Conservation (phyloP, 352 stramenopile genomes). For the Phytophthora constricta region DNA sequence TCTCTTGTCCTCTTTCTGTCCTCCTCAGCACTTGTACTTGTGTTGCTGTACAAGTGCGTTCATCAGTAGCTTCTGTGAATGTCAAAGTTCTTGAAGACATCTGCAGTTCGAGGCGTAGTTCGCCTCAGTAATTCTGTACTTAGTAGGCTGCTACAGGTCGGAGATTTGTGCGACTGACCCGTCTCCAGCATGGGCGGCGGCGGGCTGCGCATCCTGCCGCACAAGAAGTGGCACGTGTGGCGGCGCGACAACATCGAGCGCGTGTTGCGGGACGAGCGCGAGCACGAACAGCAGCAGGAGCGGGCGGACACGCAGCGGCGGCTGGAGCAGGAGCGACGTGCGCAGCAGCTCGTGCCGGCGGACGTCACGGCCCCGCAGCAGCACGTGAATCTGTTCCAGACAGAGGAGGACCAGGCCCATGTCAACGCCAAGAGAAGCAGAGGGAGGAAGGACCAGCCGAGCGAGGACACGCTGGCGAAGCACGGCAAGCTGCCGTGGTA, state of each 20-base stretch:
- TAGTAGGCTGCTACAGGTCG: too few relatives aligned
- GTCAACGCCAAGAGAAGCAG: neutral
- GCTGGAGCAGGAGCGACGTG: slow-evolving; percentile 47
- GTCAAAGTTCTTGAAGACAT: too few relatives aligned
- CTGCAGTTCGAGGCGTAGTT: too few relatives aligned
- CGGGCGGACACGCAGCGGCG: slow-evolving; percentile 25
- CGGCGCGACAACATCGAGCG: slow-evolving; percentile 84
- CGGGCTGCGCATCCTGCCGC: slow-evolving; percentile 66
- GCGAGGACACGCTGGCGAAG: slow-evolving; percentile 41
- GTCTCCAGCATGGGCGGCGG: slow-evolving; percentile 61
- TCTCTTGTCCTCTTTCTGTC: too few relatives aligned
- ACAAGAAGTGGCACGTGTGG: slow-evolving; percentile 91
- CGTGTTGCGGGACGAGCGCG: slow-evolving; percentile 73
- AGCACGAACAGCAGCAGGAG: slow-evolving; percentile 38
- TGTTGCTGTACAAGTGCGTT: too few relatives aligned
- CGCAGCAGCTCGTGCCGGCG: slow-evolving; percentile 31
- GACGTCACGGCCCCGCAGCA: neutral
- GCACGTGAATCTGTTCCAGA: slow-evolving; percentile 56
- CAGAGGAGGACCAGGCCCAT: slow-evolving; percentile 26
- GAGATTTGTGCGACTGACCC: too few relatives aligned
- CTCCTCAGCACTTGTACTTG: neutral
- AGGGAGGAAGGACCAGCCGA: neutral
- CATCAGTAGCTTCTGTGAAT: too few relatives aligned
- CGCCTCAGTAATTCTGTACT: too few relatives aligned
- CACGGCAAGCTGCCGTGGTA: slow-evolving; percentile 55